Percentiles rank a stretch among this genome's conserved stretches.
phyloP scores from a whole-genome alignment of 1,284 basidiomycete species.

The Rhodotorula sp. region DNA sequence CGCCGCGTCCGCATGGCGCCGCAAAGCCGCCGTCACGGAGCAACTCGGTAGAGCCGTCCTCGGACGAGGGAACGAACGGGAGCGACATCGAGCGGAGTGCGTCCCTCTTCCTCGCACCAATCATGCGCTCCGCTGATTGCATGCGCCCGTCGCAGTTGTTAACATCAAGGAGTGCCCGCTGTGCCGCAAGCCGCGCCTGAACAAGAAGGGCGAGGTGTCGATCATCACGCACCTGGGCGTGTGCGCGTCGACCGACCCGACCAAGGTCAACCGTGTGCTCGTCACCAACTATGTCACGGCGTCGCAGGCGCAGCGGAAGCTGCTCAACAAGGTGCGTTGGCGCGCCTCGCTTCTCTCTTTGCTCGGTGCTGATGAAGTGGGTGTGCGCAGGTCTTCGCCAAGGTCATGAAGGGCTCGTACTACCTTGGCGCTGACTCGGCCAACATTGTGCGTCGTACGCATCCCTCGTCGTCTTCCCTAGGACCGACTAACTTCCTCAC shows the following conservation, averaged over 20 bases:
- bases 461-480: slow-evolving; percentile 25
- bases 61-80: slow-evolving; percentile 11
- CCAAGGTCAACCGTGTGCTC: slow-evolving; percentile 82
- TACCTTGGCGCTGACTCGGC: slow-evolving; percentile 89
- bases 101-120: neutral
- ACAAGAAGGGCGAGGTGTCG: slow-evolving; percentile 75
- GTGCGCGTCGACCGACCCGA: slow-evolving; percentile 83
- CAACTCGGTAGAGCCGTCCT: slow-evolving; percentile 10
- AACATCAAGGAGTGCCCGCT: slow-evolving; percentile 92
- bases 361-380: neutral
- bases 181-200: slow-evolving; percentile 83
- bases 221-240: slow-evolving; percentile 66
- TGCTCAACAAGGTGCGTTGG: slow-evolving; percentile 71
- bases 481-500: neutral
- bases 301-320: slow-evolving; percentile 93
- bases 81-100: slow-evolving; percentile 26
- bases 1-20: slow-evolving; percentile 10
- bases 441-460: slow-evolving; percentile 66
- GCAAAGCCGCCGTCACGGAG: slow-evolving; percentile 11
- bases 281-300: slow-evolving; percentile 94
- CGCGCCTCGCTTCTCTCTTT: too few species aligned
- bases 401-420: slow-evolving; percentile 73
- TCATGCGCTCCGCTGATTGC: neutral
- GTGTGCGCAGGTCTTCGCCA: slow-evolving; percentile 4
- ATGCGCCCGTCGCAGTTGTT: slow-evolving; percentile 69